These are phyloP conservation scores for Carnegiea gigantea DNA, from an alignment of 179 eudicot species.

Conservation along the genomic window DNA sequence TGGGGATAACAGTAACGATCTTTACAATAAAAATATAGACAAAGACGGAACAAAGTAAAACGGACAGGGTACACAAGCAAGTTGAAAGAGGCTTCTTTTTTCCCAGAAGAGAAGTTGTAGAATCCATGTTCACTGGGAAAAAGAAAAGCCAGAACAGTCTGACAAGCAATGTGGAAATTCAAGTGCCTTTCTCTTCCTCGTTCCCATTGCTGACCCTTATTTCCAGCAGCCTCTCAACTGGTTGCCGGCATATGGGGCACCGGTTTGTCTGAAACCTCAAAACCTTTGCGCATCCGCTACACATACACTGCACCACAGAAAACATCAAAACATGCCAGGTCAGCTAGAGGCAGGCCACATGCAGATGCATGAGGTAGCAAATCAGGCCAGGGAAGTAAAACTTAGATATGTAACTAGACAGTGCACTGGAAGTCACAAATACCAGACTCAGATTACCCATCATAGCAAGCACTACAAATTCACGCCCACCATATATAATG, in stretches of 20 bases:
- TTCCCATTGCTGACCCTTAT: conserved; percentile 70
- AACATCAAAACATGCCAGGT: not conserved
- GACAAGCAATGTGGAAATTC: not conserved
- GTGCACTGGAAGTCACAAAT: not conserved
- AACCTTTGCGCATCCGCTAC: conserved; percentile 92
- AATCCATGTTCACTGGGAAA: not conserved
- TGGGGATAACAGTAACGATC: conserved; percentile 21
- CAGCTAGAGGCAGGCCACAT: not conserved
- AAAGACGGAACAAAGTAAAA: not conserved
- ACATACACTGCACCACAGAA: conserved; percentile 75
- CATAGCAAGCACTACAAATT: not conserved
- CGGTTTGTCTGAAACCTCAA: conserved; percentile 90
- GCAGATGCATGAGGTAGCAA: not conserved
- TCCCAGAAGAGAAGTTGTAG: conserved; percentile 3
- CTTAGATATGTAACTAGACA: not conserved
- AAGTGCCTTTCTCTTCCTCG: conserved; percentile 31
- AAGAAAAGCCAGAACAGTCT: not conserved
- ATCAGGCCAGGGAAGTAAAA: not conserved
- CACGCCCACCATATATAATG: not conserved
- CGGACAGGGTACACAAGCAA: not conserved
- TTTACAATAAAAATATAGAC: conserved; percentile 19
- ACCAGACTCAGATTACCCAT: not conserved
- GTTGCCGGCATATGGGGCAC: conserved; percentile 96
- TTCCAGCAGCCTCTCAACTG: conserved; percentile 91
- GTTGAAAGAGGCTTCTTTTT: too few species aligned